A percentile compares a stretch with the other conserved stretches of the same genome.
These are phyloP conservation scores for Phytopythium ostracodes DNA, from an alignment of 352 stramenopile genomes.

Conservation along the genomic window DNA sequence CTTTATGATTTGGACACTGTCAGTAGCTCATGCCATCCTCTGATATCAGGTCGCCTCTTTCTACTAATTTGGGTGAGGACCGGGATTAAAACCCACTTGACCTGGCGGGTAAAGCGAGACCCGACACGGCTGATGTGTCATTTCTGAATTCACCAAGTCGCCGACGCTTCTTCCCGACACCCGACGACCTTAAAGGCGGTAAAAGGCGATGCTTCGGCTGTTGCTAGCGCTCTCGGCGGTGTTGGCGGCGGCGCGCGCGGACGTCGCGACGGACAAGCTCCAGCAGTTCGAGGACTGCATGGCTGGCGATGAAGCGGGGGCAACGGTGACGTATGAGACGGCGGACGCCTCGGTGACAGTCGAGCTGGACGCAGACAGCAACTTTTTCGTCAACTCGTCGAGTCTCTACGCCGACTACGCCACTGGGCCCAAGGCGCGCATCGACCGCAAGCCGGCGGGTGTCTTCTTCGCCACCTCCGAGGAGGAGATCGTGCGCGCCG, in stretches of 20 bases:
- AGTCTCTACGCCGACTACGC: constrained; percentile 40
- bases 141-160: background rate
- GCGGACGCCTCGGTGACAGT: constrained; percentile 15
- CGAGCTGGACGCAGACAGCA: constrained; percentile 14
- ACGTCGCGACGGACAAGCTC: background rate
- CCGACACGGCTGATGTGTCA: background rate
- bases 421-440: constrained; percentile 44
- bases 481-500: constrained; percentile 34
- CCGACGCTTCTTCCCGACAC: background rate
- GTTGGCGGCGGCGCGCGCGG: background rate
- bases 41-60: background rate
- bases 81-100: background rate
- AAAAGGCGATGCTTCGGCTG: background rate
- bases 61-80: background rate
- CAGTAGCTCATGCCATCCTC: background rate
- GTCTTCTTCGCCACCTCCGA: constrained; percentile 46
- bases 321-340: background rate
- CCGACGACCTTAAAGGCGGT: background rate
- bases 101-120: too few relatives aligned
- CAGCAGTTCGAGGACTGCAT: constrained; percentile 10
- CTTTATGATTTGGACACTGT: background rate
- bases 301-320: background rate
- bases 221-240: background rate
- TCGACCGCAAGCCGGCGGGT: constrained; percentile 33
- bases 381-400: constrained; percentile 33